A percentile compares a stretch with the other conserved stretches of the same genome.
These are phyloP conservation scores for Scheffersomyces spartinae DNA, from an alignment of 805 yeast species.

Conservation along the genomic window DNA sequence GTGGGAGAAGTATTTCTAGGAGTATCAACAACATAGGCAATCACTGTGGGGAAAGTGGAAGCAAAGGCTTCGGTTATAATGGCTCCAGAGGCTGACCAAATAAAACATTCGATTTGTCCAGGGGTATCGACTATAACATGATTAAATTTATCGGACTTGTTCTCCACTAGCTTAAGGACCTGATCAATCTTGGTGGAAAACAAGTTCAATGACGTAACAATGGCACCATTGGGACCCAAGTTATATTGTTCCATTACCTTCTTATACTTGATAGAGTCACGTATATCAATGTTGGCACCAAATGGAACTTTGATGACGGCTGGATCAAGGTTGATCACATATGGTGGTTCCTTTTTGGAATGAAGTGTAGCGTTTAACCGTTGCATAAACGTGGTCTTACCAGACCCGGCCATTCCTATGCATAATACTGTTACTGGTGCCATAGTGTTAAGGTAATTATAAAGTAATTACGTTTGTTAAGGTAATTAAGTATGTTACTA, in stretches of 20 bases:
- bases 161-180: constrained; percentile 76
- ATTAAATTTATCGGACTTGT: constrained; percentile 43
- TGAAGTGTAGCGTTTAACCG: constrained; percentile 84
- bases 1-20: constrained; percentile 92
- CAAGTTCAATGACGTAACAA: constrained; percentile 85
- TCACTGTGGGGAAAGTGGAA: constrained; percentile 86
- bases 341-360: constrained; percentile 61
- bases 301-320: constrained; percentile 92
- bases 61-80: constrained; percentile 96
- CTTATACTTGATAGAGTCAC: constrained; percentile 91
- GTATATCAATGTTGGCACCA: constrained; percentile 87
- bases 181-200: constrained; percentile 95
- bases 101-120: constrained; percentile 97
- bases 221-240: constrained; percentile 97
- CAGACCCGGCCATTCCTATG: constrained; percentile 54
- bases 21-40: constrained; percentile 93
- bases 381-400: constrained; percentile 97
- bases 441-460: constrained; percentile 7
- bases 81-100: constrained; percentile 97
- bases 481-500: too few species aligned
- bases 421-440: constrained; percentile 32
- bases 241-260: constrained; percentile 95
- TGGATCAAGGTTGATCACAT: constrained; percentile 90
- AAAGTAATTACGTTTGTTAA: too few species aligned
- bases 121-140: constrained; percentile 93